Base-by-base conservation (phyloP, 108 stramenopile genomes). In the Pseudonitzschia multistriata region DNA sequence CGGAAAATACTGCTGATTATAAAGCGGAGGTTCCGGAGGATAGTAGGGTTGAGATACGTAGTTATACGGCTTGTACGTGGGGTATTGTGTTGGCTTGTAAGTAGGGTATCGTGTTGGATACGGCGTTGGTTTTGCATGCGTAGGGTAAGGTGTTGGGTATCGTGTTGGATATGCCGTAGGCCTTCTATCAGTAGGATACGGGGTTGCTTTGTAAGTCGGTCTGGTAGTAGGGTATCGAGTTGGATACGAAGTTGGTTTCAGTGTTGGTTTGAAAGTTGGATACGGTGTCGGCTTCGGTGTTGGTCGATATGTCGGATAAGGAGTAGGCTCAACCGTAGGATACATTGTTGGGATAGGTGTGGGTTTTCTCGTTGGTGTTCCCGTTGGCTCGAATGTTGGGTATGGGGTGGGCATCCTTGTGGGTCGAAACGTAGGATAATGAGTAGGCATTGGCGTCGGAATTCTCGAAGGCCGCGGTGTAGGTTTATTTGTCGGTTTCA, bases 161-260 rank as follows among this genome's bases (percentile, higher is more conserved):
- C 24, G 21, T 11, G 57, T 59, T 34, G 57, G 57, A 19, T 59
- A 59, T 33, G 15, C 22, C 13, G 40, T 25, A n/a, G 52, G n/a
- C 52, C 24, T 53, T 19, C 25, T 6, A 30, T 24, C 34, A 29
- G 69, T 70, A 1, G 69, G 69, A 40, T 27, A 24, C 33, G 59
- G 59, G 7, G 69, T 70, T 22, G 69, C 35, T 57, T 70, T 47
- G 24, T 17, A 21, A n/a, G 69, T 61, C n/a, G 69, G 69, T 7
- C 21, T 3, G 7, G 24, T n/a, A 17, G 69, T 70, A 11, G 69
- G 69, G 22, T 22, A 5, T 22, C 36, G 36, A 42, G 36, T 60
- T 5, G 69, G 69, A 22, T 37, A 42, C 11, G 14, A 14, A 5
- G 69, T 70, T 35, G 69, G 69, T 30, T 57, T 48, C 22, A 22